A percentile compares a stretch with the other conserved stretches of the same genome.
Conservation (phyloP, 228 moss, liverwort and hornwort genomes). For the Sphagnum magellanicum region DNA sequence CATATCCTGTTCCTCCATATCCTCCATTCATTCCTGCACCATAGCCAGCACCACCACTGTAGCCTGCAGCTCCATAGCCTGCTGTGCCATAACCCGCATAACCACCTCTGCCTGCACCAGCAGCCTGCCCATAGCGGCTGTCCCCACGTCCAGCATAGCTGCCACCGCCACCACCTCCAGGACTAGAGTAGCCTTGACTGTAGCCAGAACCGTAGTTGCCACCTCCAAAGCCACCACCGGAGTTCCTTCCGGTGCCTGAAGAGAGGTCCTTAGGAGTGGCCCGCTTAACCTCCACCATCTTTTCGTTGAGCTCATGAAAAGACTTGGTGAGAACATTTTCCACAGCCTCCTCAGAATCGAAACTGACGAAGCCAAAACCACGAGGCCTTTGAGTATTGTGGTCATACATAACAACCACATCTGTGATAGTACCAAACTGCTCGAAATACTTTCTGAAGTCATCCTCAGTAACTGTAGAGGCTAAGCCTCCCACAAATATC, state of each 20-base stretch:
- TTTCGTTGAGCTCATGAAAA: slow-evolving; percentile 99
- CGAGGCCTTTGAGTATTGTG: slow-evolving; percentile 99
- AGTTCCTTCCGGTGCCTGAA: slow-evolving; percentile 71
- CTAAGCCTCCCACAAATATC: slow-evolving; percentile 99
- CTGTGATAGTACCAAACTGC: slow-evolving; percentile 98
- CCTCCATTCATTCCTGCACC: slow-evolving; percentile 84
- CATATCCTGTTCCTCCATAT: slow-evolving; percentile 87
- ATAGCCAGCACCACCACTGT: slow-evolving; percentile 72
- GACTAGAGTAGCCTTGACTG: slow-evolving; percentile 55
- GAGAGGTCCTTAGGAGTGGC: slow-evolving; percentile 93
- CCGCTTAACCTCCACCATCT: slow-evolving; percentile 98
- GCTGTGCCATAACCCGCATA: slow-evolving; percentile 59
- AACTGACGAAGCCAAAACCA: slow-evolving; percentile 95
- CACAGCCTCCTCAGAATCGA: slow-evolving; percentile 98
- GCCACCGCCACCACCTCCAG: slow-evolving; percentile 56
- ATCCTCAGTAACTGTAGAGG: slow-evolving; percentile 96
- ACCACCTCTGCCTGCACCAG: slow-evolving; percentile 63
- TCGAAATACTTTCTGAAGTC: slow-evolving; percentile 99
- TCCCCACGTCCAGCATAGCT: slow-evolving; percentile 84
- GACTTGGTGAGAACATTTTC: slow-evolving; percentile 95
- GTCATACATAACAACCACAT: slow-evolving; percentile 99
- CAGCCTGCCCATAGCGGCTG: slow-evolving; percentile 60
- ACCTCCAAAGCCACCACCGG: slow-evolving; percentile 21
- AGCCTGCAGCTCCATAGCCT: slow-evolving; percentile 64
- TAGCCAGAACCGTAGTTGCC: slow-evolving; percentile 78